Conservation (phyloP, 192 early-diverging fungal species). For the Glomus cerebriforme region DNA sequence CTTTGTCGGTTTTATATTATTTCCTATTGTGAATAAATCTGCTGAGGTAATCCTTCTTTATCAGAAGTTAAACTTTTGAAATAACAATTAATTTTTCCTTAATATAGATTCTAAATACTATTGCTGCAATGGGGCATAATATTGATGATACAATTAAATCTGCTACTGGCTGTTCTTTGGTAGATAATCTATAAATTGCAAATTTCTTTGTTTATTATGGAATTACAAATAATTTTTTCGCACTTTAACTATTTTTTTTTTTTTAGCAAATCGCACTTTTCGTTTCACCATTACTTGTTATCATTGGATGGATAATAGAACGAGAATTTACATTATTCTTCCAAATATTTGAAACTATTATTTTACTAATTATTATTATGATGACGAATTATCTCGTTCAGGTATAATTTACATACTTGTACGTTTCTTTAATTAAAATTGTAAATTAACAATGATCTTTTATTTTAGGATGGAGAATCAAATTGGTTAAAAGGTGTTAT, state of each 20-base stretch:
- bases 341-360: slow-evolving; percentile 75
- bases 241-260: slow-evolving; percentile 44
- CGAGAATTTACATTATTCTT: slow-evolving; percentile 87
- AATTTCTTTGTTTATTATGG: no score
- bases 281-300: slow-evolving; percentile 63
- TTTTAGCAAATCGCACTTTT: slow-evolving; percentile 78
- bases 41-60: slow-evolving; percentile 51
- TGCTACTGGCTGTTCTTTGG: slow-evolving; percentile 78
- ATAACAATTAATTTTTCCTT: neutral
- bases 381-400: slow-evolving; percentile 76
- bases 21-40: slow-evolving; percentile 91
- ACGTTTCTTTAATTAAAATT: slow-evolving; percentile 34
- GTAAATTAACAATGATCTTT: slow-evolving; percentile 35
- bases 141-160: slow-evolving; percentile 90
- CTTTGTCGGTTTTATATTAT: slow-evolving; percentile 88
- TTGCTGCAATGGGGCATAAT: slow-evolving; percentile 83
- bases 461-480: slow-evolving; percentile 71
- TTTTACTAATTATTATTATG: slow-evolving; percentile 77
- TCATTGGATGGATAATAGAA: slow-evolving; percentile 83
- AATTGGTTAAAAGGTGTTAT: slow-evolving; percentile 95
- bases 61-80: no score
- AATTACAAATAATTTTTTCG: no score
- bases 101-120: slow-evolving; percentile 71
- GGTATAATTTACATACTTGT: neutral
- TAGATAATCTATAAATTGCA: slow-evolving; percentile 62